Evolutionary conservation across 106 monocot species (phyloP), one percentile per base, ranked within the genome.

Genomic region (Apostasia shenzhenica): DNA sequence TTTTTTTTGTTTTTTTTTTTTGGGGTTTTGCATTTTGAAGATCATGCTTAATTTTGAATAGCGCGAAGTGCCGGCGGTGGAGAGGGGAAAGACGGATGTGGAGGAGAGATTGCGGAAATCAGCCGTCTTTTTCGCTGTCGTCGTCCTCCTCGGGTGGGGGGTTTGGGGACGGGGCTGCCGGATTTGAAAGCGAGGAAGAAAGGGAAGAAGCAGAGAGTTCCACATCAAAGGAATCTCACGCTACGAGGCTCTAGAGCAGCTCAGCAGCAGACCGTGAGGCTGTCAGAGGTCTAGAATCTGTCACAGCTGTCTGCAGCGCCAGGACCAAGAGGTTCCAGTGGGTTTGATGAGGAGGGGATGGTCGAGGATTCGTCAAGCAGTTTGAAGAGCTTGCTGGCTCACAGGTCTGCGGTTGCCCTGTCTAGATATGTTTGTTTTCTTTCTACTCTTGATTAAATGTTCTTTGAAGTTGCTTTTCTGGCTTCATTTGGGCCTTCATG

Each of bases 301-400:
- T 66, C 8, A 57, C 73, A n/a, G 45, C 65, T 55, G 48, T n/a
- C 56, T 11, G 37, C 54, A 4, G 10, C 67, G 2, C 26, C 41
- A 48, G 52, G 50, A 13, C 38, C 58, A 38, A 75, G 57, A 43
- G 75, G 53, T n/a, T 10, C 59, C 3, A 46, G 56, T 2, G 57
- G 74, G 54, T 54, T 75, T 67, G 68, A 75, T 45, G 57, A 68
- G 38, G 68, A 75, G 45, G 61, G 75, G 51, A 75, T 67, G 63
- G 64, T 67, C 3, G 75, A 75, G 41, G 75, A 75, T 59, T 75
- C 39, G 68, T 75, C 4, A 75, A 75, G 54, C 75, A 75, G 37
- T 75, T 75, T 52, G 68, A 75, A 38, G 61, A 68, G 41, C 66
- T 75, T 41, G 75, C 75, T 26, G 75, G 75, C 49, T 75, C 75